Conservation (phyloP, 1,139 yeast species). For the Candida sanyaensis region DNA sequence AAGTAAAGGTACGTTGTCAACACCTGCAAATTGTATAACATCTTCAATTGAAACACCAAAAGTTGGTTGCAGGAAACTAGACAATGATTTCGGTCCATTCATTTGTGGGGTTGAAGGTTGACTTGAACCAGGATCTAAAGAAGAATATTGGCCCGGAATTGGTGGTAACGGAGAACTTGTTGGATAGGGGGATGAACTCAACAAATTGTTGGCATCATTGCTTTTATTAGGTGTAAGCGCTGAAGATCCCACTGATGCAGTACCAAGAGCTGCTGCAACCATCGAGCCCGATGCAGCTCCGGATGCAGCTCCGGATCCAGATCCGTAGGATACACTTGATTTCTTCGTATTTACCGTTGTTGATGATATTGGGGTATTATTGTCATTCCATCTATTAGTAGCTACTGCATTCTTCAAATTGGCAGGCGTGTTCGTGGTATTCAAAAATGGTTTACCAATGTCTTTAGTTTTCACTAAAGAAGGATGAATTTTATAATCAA, state of each 20-base stretch:
- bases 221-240: constrained; percentile 1
- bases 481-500: constrained; percentile 79
- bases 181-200: not conserved
- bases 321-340: not conserved
- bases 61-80: constrained; percentile 43
- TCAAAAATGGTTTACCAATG: constrained; percentile 42
- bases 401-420: constrained; percentile 19
- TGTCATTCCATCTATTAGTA: constrained; percentile 12
- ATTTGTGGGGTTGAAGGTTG: constrained; percentile 23
- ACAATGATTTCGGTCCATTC: constrained; percentile 41
- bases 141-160: constrained; percentile 19
- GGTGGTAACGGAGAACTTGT: not conserved
- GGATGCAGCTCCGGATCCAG: not conserved
- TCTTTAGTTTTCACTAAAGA: constrained; percentile 47
- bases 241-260: constrained; percentile 1
- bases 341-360: not conserved
- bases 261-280: not conserved
- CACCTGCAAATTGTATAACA: constrained; percentile 72
- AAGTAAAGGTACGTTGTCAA: constrained; percentile 88
- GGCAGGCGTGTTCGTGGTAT: constrained; percentile 17
- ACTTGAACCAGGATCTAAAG: constrained; percentile 43
- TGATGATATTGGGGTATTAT: constrained; percentile 5
- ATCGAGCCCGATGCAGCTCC: not conserved
- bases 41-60: constrained; percentile 83
- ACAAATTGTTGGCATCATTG: constrained; percentile 1